A percentile compares a stretch with the other conserved stretches of the same genome.
Conservation (phyloP, 1,139 yeast species). For the Candida sojae region DNA sequence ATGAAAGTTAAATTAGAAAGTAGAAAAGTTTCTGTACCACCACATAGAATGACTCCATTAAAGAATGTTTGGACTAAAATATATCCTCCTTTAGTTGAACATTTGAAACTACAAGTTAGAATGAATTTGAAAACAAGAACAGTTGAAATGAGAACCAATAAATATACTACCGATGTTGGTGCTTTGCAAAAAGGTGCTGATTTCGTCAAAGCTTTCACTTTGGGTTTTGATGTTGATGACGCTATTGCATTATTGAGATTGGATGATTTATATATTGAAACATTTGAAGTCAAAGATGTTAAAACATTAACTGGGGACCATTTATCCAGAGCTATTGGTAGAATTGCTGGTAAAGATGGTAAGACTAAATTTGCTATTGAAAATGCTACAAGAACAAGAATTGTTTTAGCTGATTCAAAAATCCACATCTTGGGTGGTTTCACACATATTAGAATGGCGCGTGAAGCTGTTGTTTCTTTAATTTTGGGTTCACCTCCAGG, state of each 20-base stretch:
- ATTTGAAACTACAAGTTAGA: conserved; percentile 89
- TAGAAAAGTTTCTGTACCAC: conserved; percentile 91
- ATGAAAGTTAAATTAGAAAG: conserved; percentile 77
- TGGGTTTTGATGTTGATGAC: conserved; percentile 96
- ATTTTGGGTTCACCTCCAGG: conserved; percentile 99
- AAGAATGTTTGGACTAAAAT: conserved; percentile 89
- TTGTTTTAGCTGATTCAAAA: conserved; percentile 93
- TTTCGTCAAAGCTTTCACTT: conserved; percentile 88
- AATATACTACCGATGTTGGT: conserved; percentile 83
- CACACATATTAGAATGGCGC: conserved; percentile 94
- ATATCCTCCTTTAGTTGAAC: conserved; percentile 94
- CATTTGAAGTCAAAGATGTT: conserved; percentile 95
- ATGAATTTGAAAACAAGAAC: conserved; percentile 87
- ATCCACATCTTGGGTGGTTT: conserved; percentile 97
- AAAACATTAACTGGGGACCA: conserved; percentile 95
- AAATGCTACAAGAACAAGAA: conserved; percentile 97
- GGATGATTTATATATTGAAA: conserved; percentile 94
- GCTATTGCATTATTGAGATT: conserved; percentile 91
- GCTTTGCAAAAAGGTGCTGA: conserved; percentile 98
- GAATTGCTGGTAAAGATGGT: conserved; percentile 99
- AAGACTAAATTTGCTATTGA: conserved; percentile 98
- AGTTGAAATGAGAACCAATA: conserved; percentile 81
- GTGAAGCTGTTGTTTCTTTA: conserved; percentile 92
- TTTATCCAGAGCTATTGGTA: conserved; percentile 96
- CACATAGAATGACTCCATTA: conserved; percentile 93